Conservation (phyloP, 1,284 basidiomycete species). For the Moniliophthora roreri region DNA sequence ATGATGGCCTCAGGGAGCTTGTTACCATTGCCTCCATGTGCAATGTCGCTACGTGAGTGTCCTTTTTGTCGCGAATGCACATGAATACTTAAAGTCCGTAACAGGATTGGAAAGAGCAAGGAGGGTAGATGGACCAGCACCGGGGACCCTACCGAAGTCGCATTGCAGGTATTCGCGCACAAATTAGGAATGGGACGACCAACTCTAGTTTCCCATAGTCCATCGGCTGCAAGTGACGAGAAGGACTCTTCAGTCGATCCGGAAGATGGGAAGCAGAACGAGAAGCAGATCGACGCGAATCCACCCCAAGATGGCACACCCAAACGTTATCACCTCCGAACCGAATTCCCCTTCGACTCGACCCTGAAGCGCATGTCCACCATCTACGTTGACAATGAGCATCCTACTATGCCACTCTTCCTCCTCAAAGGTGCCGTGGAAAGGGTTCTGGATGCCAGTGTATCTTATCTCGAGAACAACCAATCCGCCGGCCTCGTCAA, state of each 20-base stretch:
- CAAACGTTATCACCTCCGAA: conserved; percentile 27
- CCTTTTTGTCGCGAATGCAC: background rate
- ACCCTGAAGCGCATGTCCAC: conserved; percentile 62
- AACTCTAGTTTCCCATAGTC: conserved; percentile 22
- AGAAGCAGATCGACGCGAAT: conserved; percentile 22
- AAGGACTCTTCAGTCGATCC: conserved; percentile 18
- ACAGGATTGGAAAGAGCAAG: conserved; percentile 32
- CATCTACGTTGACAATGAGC: conserved; percentile 30
- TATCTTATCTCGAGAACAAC: conserved; percentile 19
- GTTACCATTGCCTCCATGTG: conserved; percentile 32
- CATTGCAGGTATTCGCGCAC: conserved; percentile 64
- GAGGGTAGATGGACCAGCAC: conserved; percentile 61
- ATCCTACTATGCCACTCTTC: conserved; percentile 25
- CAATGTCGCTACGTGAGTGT: conserved; percentile 35
- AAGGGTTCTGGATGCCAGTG: conserved; percentile 54
- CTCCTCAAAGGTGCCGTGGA: conserved; percentile 65
- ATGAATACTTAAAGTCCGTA: background rate
- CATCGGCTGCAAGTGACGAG: conserved; percentile 21
- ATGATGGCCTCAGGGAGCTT: conserved; percentile 27
- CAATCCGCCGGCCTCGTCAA: conserved; percentile 22
- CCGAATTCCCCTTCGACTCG: conserved; percentile 60
- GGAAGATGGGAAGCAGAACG: conserved; percentile 24
- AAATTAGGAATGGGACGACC: conserved; percentile 35
- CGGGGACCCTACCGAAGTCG: conserved; percentile 70
- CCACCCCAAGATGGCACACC: conserved; percentile 9